Percentiles rank a stretch among this genome's conserved stretches.
These are phyloP conservation scores for Colletotrichum sp. DNA, from an alignment of 2,329 filamentous ascomycete species.

Conservation along the genomic window DNA sequence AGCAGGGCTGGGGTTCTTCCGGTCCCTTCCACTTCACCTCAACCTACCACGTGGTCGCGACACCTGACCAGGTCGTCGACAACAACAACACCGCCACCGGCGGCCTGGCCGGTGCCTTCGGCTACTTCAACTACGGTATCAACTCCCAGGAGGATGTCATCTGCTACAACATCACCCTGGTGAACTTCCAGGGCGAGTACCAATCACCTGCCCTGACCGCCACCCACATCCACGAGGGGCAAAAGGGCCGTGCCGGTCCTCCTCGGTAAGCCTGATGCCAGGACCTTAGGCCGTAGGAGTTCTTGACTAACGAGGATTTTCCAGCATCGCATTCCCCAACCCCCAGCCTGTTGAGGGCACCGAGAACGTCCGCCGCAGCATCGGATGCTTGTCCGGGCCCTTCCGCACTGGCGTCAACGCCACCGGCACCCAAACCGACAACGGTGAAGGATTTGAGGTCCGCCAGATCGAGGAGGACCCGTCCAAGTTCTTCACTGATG, in stretches of 20 bases:
- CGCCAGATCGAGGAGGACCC: constrained; percentile 56
- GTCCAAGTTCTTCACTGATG: constrained; percentile 55
- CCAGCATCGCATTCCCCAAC: constrained; percentile 54
- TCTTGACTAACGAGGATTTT: background rate
- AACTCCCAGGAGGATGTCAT: constrained; percentile 49
- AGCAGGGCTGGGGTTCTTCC: background rate
- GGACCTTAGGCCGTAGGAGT: background rate
- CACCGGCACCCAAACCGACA: constrained; percentile 31
- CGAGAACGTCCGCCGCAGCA: constrained; percentile 33
- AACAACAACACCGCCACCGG: constrained; percentile 39
- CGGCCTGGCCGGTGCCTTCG: constrained; percentile 48
- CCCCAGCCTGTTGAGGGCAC: constrained; percentile 38
- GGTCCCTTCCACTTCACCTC: constrained; percentile 49
- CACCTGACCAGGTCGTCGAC: constrained; percentile 54
- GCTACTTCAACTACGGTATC: constrained; percentile 58
- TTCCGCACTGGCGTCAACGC: constrained; percentile 37
- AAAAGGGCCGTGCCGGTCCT: constrained; percentile 50
- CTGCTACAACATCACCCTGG: constrained; percentile 57
- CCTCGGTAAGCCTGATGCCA: constrained; percentile 40
- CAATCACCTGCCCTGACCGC: constrained; percentile 54
- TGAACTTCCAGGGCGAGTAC: constrained; percentile 54
- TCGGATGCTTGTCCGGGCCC: constrained; percentile 46
- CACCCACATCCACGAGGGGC: constrained; percentile 60
- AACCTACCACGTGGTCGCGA: constrained; percentile 51
- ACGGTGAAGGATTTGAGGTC: constrained; percentile 51